A percentile compares a stretch with the other conserved stretches of the same genome.
Conservation (phyloP, 2,329 filamentous ascomycete genomes). For the Hypoxylon sp. region DNA sequence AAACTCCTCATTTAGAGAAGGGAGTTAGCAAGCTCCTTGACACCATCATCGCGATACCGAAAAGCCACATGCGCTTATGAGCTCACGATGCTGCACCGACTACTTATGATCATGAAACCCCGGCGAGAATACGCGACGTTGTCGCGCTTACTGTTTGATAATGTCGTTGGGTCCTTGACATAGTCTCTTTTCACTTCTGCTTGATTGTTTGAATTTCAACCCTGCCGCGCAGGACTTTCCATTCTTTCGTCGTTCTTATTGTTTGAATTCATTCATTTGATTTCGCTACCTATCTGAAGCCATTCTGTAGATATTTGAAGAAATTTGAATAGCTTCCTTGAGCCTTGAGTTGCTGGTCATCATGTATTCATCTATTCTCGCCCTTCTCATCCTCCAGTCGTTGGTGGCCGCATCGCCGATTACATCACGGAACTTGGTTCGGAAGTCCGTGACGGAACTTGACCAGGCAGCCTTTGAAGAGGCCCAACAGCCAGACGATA, state of each 20-base stretch:
- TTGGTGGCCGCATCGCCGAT: constrained; percentile 35
- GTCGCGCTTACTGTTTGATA: constrained; percentile 5
- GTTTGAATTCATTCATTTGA: not conserved
- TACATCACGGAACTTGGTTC: constrained; percentile 5
- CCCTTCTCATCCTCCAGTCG: constrained; percentile 32
- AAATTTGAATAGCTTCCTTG: not conserved
- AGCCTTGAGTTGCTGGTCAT: not conserved
- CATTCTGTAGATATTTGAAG: not conserved
- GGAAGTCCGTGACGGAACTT: constrained; percentile 53
- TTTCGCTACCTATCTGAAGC: not conserved
- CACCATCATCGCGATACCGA: constrained; percentile 4
- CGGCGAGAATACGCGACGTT: constrained; percentile 9
- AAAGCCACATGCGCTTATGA: constrained; percentile 17
- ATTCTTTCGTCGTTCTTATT: constrained; percentile 20
- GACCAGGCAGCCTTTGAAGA: constrained; percentile 58
- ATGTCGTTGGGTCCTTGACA: constrained; percentile 19
- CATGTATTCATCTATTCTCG: constrained; percentile 33
- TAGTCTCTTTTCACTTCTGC: constrained; percentile 10
- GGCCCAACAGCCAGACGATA: constrained; percentile 58
- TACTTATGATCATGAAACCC: constrained; percentile 14
- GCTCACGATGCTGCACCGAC: constrained; percentile 13
- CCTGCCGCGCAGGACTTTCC: constrained; percentile 32
- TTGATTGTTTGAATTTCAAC: constrained; percentile 17
- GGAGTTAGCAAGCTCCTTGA: constrained; percentile 32
- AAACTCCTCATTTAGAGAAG: constrained; percentile 46